A percentile compares a stretch with the other conserved stretches of the same genome.
Evolutionary conservation across 169 alveolate genomes (phyloP).

Genomic region (Amoebophrya sp.): DNA sequence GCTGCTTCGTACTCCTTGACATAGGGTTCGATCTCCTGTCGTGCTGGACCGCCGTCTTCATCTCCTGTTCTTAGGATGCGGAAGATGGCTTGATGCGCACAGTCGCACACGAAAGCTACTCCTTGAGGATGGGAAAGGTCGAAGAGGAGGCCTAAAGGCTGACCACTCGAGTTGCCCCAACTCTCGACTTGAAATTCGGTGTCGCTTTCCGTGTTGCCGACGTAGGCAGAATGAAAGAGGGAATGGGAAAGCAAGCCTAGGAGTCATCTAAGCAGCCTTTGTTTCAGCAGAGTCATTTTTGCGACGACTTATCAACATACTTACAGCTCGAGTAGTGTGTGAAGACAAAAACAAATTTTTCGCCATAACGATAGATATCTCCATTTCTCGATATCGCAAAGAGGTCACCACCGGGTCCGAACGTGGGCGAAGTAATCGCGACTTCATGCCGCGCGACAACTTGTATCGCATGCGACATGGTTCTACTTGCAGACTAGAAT

Average conservation of each 20-base stretch:
- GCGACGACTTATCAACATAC: no score
- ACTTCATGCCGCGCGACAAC: background rate
- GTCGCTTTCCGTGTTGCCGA: background rate
- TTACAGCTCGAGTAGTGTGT: no score
- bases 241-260: no score
- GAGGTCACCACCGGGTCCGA: background rate
- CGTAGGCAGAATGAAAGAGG: no score
- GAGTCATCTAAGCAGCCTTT: no score
- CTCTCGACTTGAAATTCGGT: conserved; percentile 40
- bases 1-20: conserved; percentile 38
- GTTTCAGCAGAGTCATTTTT: no score
- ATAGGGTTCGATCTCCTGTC: conserved; percentile 25
- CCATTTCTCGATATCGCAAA: background rate
- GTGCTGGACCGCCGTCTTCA: background rate
- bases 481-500: background rate
- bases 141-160: conserved; percentile 41
- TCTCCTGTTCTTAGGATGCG: conserved; percentile 42
- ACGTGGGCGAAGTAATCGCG: background rate
- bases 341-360: no score
- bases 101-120: conserved; percentile 45
- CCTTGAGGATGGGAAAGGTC: conserved; percentile 32
- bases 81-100: conserved; percentile 48
- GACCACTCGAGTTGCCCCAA: conserved; percentile 46
- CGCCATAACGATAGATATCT: background rate
- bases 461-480: background rate